Evolutionary conservation across 2,329 filamentous ascomycete genomes (phyloP), one percentile per base, ranked within the genome.

Genomic region (Tolypocladium inflatum): DNA sequence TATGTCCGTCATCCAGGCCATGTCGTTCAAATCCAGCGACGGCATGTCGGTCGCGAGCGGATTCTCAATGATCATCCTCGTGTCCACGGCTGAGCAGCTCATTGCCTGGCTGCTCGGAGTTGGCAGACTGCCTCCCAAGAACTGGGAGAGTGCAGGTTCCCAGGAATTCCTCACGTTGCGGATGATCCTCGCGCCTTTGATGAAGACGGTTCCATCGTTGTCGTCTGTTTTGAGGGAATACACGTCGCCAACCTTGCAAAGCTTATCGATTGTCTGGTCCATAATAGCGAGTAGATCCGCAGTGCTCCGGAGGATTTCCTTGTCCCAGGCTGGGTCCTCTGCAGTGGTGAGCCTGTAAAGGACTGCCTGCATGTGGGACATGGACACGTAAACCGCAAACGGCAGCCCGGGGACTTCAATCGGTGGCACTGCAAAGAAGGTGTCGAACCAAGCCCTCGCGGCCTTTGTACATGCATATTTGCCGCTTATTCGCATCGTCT

Each of bases 321-420:
- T 72, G 58, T 78, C 74, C 75, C 75, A 78, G 7, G 66, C 71
- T 2, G 72, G 71, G 52, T 73, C 70, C 9, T 77, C 73, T 4
- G 71, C 66, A 1, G 68, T 72, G 2, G 72, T 72, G 26, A 78
- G 70, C 8, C 69, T 67, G 61, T 75, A 76, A 8, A 78, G 63
- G 2, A 69, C 64, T 9, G 74, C 63, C 26, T 76, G 66, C 52
- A 70, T 67, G 17, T 74, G 72, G 2, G 70, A 70, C 6, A 75
- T 61, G 50, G 71, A 67, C 9, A 70, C 65, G 43, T 71, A 72
- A 17, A 71, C 59, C 7, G 64, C 60, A 43, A 76, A 71, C 0
- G 75, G 68, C 10, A 72, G 57, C 4, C 67, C 69, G 5, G 69
- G 63, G 17, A 73, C 64, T 8, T 70, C 63, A 9, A 62, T 56